Evolutionary conservation across 2,329 filamentous ascomycete species (phyloP), one percentile per base, ranked within the genome.

Genomic region (Colletotrichum higginsianum): DNA sequence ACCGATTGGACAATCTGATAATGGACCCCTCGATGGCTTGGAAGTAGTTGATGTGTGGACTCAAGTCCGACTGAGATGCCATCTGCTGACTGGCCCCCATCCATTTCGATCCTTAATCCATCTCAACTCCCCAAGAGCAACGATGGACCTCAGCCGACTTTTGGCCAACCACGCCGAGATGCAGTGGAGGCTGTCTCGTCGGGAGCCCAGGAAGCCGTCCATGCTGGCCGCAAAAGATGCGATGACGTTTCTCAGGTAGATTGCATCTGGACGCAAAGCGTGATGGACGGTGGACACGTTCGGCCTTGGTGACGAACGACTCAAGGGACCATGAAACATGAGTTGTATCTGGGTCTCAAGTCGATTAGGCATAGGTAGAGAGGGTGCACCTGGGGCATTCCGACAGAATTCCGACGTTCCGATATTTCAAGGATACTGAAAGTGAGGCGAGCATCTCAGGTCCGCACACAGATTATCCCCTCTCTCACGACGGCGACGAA

Each of bases 121-220:
- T 56, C 40, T 53, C 16, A 49, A 63, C 40, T 56, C 13, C n/a
- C 5, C 15, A 2, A 9, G 7, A 23, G 4, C 5, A 13, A 26
- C 49, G 26, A 49, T 40, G 42, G 35, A 55, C 30, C 15, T 30
- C 7, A 40, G 16, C 26, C 16, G 6, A 56, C 1, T 7, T 5
- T 63, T 38, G 26, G 16, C n/a, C 15, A 9, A 21, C 35, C 16
- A 15, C 5, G 3, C 7, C 11, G 30, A 21, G 21, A 50, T 18
- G 26, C 9, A 30, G 40, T 42, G 61, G 65, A 38, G 2, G 38
- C 18, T 2, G 0, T 0, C 6, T 4, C 13, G 30, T 38, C 58
- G 26, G 58, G 42, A 56, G 49, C 21, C 26, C 21, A 55, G 13
- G 40, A 35, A 63, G 35, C 65, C 50, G 58, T 55, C 12, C 57